These are phyloP conservation scores for Fraxinus floribunda DNA, from an alignment of 305 asterid genomes.

Conservation along the genomic window DNA sequence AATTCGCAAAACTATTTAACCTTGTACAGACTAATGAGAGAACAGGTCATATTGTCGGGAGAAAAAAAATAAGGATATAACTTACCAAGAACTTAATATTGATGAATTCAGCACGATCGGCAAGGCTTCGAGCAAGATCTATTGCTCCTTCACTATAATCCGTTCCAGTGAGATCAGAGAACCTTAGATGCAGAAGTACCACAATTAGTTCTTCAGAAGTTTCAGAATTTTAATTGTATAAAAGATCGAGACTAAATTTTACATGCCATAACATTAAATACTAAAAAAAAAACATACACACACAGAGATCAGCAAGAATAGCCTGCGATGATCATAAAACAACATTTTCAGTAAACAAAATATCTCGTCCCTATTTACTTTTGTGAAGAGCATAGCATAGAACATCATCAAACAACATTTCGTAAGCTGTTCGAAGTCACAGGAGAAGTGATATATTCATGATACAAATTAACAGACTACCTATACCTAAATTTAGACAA, in stretches of 20 bases:
- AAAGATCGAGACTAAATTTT: neutral
- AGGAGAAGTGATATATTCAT: slow-evolving; percentile 4
- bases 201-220: slow-evolving; percentile 26
- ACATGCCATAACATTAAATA: neutral
- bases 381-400: neutral
- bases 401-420: neutral
- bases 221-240: neutral
- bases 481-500: neutral
- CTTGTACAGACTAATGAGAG: neutral
- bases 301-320: neutral
- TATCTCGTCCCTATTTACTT: neutral
- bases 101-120: slow-evolving; percentile 84
- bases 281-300: too few species aligned
- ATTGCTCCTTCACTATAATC: slow-evolving; percentile 97
- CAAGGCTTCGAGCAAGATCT: slow-evolving; percentile 77
- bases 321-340: neutral
- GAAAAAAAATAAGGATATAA: neutral
- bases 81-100: slow-evolving; percentile 75
- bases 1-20: neutral
- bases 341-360: neutral
- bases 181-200: slow-evolving; percentile 46
- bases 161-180: slow-evolving; percentile 93
- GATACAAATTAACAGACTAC: neutral
- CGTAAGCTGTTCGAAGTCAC: neutral
- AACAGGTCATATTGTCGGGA: neutral